Base-by-base conservation (phyloP, 306 rosid species). In the Cucumis cinereus region DNA sequence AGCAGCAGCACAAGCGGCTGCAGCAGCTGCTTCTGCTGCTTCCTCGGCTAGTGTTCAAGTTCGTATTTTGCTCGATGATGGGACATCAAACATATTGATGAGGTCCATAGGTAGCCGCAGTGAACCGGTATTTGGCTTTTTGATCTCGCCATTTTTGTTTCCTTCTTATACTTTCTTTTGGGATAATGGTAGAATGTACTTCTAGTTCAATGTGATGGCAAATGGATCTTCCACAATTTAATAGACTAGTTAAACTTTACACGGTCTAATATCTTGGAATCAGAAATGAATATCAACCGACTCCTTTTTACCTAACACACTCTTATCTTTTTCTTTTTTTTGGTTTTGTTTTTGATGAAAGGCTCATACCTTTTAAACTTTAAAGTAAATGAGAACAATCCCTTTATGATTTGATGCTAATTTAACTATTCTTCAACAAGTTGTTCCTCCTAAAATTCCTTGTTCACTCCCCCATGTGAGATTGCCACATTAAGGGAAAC, bases 1-100 rank as follows among this genome's bases (percentile, higher is more conserved):
- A 13, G 99, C 98, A 74, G 98, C 98, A 33, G 99, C 99, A 50
- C 97, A 90, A 81, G 98, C 97, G 16, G 97, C 97, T 4, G 99
- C 93, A 4, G 96, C 97, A 5, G 98, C 98, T 30, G 95, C 99
- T 26, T 90, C 99, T 82, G 99, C 96, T 81, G 97, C 96, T 85
- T 88, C 98, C 79, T 59, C 97, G 19, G 98, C 98, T 81, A 88
- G 93, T 83, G 93, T 95, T 80, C 99, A 95, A 95, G 99, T 95
- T 64, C 99, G 97, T 71, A 95, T 95, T 77, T 79, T 95, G 85
- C 89, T 95, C 49, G 99, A 95, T 82, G 99, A 95, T 85, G 99
- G 99, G 78, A 95, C 99, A 75, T 95, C 99, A 77, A 95, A 95
- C 81, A 88, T 95, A 82, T 83, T 95, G 61, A 90, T 91, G 91